Conservation (phyloP, 805 yeast genomes). For the Teunomyces gatunensis region DNA sequence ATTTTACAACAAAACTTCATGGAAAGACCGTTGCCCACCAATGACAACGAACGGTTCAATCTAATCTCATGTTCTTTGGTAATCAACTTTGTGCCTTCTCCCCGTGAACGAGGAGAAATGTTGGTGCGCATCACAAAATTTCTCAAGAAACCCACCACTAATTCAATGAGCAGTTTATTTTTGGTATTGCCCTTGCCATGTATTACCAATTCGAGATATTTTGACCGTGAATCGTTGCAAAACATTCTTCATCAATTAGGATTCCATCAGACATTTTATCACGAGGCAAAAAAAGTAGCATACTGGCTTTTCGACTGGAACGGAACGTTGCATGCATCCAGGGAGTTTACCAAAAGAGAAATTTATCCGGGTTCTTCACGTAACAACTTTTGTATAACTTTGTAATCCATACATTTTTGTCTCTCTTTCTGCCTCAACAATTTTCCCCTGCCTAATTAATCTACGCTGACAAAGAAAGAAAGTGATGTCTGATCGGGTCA, state of each 20-base stretch:
- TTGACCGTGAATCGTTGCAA: constrained; percentile 42
- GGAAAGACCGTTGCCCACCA: constrained; percentile 61
- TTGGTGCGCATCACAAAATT: constrained; percentile 56
- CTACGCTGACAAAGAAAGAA: too few species aligned
- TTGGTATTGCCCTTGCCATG: constrained; percentile 90
- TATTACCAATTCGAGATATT: constrained; percentile 76
- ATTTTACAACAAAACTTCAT: constrained; percentile 82
- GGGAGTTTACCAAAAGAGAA: constrained; percentile 42
- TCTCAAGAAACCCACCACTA: constrained; percentile 35
- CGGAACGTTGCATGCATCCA: constrained; percentile 20
- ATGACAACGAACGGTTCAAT: constrained; percentile 49
- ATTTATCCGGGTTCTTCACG: constrained; percentile 54
- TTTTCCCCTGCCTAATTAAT: background rate
- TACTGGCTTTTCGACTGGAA: constrained; percentile 65
- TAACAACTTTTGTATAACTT: constrained; percentile 66
- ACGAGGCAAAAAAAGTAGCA: constrained; percentile 67
- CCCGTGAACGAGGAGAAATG: constrained; percentile 75
- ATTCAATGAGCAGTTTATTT: constrained; percentile 48
- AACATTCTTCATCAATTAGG: constrained; percentile 62
- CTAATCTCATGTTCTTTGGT: constrained; percentile 83
- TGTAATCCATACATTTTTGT: background rate
- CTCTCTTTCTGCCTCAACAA: background rate
- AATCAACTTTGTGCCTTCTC: constrained; percentile 80
- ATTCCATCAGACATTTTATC: constrained; percentile 42
- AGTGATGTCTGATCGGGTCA: too few species aligned